Percentiles rank a stretch among this genome's conserved stretches.
Evolutionary conservation across 345 rosid species (phyloP).

Genomic region (Rhizophora mangle): DNA sequence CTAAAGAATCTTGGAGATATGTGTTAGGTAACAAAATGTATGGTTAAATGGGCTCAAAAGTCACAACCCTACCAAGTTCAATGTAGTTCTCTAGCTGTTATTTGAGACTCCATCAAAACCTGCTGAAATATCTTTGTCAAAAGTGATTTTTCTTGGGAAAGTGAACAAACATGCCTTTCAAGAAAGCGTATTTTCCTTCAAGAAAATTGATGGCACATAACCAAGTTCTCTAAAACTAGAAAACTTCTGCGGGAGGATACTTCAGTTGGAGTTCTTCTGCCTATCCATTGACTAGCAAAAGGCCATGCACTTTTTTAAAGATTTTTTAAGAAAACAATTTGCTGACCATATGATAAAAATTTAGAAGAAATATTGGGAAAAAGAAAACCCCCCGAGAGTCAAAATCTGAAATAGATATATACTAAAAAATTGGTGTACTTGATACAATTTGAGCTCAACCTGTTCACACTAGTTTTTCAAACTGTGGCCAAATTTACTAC

Average conservation of each 20-base stretch:
- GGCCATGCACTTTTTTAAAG: no score
- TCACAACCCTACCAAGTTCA: constrained; percentile 6
- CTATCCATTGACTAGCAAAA: no score
- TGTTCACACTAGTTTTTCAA: constrained; percentile 5
- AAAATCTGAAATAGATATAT: no score
- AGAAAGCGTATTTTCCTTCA: not conserved
- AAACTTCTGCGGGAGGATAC: no score
- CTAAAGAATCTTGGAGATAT: not conserved
- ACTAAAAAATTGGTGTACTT: no score
- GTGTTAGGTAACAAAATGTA: constrained; percentile 31
- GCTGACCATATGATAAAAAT: no score
- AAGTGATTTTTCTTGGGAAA: constrained; percentile 2
- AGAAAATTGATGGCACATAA: no score
- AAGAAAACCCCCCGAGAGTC: no score
- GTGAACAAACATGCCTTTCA: constrained; percentile 2
- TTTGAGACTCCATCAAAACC: not conserved
- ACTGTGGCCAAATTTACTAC: not conserved
- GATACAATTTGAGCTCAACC: not conserved
- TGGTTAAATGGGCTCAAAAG: constrained; percentile 9
- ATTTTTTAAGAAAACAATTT: no score
- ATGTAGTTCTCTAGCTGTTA: constrained; percentile 12
- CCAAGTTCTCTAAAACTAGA: no score
- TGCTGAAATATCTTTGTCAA: constrained; percentile 13
- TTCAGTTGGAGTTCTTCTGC: no score
- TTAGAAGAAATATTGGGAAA: no score